Evolutionary conservation across 495 filamentous ascomycete genomes (phyloP), one percentile per base, ranked within the genome.

Genomic region (Staphylotrichum longicolle): DNA sequence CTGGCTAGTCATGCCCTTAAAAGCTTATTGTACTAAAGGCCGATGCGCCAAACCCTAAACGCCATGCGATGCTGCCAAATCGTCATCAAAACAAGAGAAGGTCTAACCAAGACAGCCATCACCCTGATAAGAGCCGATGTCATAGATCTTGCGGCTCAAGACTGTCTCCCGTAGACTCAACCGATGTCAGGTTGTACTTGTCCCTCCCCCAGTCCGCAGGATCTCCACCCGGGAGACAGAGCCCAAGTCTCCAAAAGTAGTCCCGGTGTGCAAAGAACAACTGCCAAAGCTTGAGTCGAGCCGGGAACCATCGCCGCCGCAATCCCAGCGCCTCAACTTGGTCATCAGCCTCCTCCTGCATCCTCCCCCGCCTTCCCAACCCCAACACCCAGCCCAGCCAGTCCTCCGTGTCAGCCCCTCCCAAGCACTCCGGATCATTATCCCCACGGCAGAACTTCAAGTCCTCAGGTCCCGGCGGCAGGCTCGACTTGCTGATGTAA

Each of bases 221-320:
- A 74, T 92, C 91, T 2, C 89, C 90, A 5, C 88, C 89, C 3
- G 93, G 93, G 5, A 97, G 78, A 76, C 94, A 98, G 47, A 98
- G 75, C 0, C 94, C 94, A 61, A 98, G 68, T 39, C 94, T 76
- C 88, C 91, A 94, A 72, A 98, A 98, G 70, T 98, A 98, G 74
- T 98, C 94, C 56, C 94, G 80, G 77, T 98, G 94, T 14, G 93
- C 88, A 77, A 91, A 92, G 71, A 97, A 89, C n/a, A 96, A 76
- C 76, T 96, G 85, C 90, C 95, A 94, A 9, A 93, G 80, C 70
- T 87, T 87, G 64, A 86, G 87, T 49, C 85, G 75, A 9, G 81
- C 71, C 14, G 90, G 88, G 20, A 92, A 74, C 63, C 69, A 70
- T 12, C 61, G 48, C 11, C 47, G 56, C 32, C 54, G 51, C 47